Percentiles rank a stretch among this genome's conserved stretches.
phyloP scores from a whole-genome alignment of 495 filamentous ascomycete genomes.

The Daldinia bambusicola region DNA sequence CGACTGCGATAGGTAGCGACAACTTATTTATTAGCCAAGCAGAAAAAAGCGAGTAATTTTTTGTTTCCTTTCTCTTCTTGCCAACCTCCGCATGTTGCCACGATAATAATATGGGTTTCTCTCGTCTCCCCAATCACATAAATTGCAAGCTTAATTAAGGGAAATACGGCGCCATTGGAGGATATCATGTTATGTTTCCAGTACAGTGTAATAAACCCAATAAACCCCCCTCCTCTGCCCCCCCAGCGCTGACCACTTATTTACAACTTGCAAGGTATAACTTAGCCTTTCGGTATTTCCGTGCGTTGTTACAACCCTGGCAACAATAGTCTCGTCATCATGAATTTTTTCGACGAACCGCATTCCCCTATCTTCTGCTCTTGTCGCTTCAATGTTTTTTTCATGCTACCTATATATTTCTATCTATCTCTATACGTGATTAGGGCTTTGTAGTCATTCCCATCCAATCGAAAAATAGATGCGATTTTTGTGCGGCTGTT shows the following conservation, averaged over 20 bases:
- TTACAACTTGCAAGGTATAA: constrained; percentile 3
- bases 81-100: constrained; percentile 46
- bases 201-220: constrained; percentile 19
- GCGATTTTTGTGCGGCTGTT: constrained; percentile 41
- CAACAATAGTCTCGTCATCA: constrained; percentile 10
- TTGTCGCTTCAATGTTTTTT: constrained; percentile 8
- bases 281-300: constrained; percentile 15
- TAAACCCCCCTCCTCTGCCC: neutral
- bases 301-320: constrained; percentile 10
- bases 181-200: constrained; percentile 14
- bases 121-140: constrained; percentile 31
- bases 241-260: constrained; percentile 12
- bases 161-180: constrained; percentile 24
- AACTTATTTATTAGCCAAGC: constrained; percentile 42
- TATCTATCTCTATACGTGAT: constrained; percentile 9
- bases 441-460: constrained; percentile 18
- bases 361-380: constrained; percentile 15
- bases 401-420: constrained; percentile 13
- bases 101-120: constrained; percentile 39
- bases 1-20: constrained; percentile 27
- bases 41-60: constrained; percentile 35
- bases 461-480: constrained; percentile 34
- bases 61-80: constrained; percentile 5
- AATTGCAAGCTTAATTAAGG: constrained; percentile 32
- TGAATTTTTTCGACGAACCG: constrained; percentile 15